Evolutionary conservation across 345 rosid species (phyloP), one percentile per base, ranked within the genome.

Genomic region (Camelina laxa): DNA sequence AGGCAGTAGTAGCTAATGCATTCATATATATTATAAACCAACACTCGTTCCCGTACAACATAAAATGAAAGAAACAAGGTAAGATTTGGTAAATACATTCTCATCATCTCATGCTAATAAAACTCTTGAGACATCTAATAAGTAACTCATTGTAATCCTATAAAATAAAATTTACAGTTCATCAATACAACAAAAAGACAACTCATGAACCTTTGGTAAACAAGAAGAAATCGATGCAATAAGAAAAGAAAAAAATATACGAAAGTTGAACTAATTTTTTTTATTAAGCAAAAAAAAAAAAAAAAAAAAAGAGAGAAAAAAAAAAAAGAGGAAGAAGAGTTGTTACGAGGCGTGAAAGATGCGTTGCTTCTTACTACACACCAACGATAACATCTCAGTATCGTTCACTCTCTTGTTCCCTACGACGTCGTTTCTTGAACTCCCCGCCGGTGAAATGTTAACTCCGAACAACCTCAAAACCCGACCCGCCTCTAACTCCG

Each of bases 381-480:
- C 87, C 41, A 86, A 50, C 31, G 87, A 78, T 68, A 85, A 60
- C 72, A 86, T 66, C 65, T 87, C 96, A 83, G 75, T 79, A 74
- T 86, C 87, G 53, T 82, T 85, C 17, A 69, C 60, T 71, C 95
- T 87, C 84, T 91, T 95, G n/a, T 83, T 85, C 17, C 72, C 80
- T 4, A 67, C 76, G 74, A 31, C 74, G 58, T 60, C 75, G 74
- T 61, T 61, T 48, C 48, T 69, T 1, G 42, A 77, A 59, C 42
- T 48, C 47, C 1, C 81, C 69, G 69, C 81, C 69, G 69, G 45
- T 66, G 87, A 86, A 17, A 96, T 95, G 75, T 95, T 85, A 50
- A 94, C 98, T 12, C 97, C 98, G 41, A 94, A 95, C 51, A 95
- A 59, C 74, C 94, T 78, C 45, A 95, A 70, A 75, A 87, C 82